Evolutionary conservation across 2,329 filamentous ascomycete genomes (phyloP), one percentile per base, ranked within the genome.

Genomic region (Cylindrodendrum hubeiense): DNA sequence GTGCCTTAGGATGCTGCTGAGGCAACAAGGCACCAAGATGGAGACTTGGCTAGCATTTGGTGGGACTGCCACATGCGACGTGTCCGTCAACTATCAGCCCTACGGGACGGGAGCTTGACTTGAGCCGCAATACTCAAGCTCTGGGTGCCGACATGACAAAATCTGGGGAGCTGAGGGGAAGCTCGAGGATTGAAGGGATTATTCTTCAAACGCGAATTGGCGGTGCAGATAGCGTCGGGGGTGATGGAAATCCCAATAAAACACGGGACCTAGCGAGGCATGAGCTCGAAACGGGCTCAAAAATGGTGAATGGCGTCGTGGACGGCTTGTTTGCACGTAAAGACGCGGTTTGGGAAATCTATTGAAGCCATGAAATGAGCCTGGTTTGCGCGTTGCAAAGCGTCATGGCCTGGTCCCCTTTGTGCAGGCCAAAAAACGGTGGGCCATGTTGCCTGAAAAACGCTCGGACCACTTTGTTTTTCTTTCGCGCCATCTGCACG

Each of bases 41-140:
- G 51, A 54, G 17, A 50, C 34, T 47, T 30, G 37, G 44, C 57
- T 24, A 63, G 47, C 50, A 57, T 58, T 50, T 54, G 59, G 64
- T 63, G 63, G 68, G 67, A 67, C 64, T 64, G 51, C 41, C 60
- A 57, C 50, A 65, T 68, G 67, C 56, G 43, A 61, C 57, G 52
- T 66, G 60, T 56, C 67, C 61, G 54, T 49, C 51, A 60, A 62
- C 37, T 66, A 65, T 75, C 73, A 75, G 74, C 75, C 75, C 74
- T 75, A 74, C 67, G 67, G 33, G 44, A 50, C 47, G 26, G 66
- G 66, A 65, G 67, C 69, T 75, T 69, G 67, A 71, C 55, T 68
- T 71, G 71, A 71, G 73, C 70, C 71, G 70, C 73, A 69, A 69
- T 62, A 67, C 67, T 76, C 67, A 69, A 74, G 69, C 67, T 73